These are phyloP conservation scores for Rhodotorula sp. DNA, from an alignment of 1,284 basidiomycete genomes.

Conservation along the genomic window DNA sequence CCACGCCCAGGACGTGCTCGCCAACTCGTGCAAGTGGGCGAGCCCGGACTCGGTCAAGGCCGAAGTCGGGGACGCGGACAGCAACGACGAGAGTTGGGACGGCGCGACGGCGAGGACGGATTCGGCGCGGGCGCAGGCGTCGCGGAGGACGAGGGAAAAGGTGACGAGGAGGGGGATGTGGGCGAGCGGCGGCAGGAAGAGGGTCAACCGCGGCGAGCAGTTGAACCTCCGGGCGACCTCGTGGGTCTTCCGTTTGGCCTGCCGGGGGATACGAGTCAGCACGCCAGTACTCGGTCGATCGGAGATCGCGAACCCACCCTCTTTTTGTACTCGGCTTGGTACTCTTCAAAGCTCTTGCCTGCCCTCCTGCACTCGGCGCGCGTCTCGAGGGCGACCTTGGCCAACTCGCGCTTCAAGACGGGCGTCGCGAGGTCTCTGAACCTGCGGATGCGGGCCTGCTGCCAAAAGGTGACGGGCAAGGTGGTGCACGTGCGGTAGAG, in stretches of 20 bases:
- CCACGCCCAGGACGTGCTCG: constrained; percentile 70
- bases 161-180: constrained; percentile 73
- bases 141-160: constrained; percentile 62
- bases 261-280: not conserved
- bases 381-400: constrained; percentile 49
- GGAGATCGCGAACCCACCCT: constrained; percentile 47
- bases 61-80: not conserved
- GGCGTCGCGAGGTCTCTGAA: constrained; percentile 70
- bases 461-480: constrained; percentile 78
- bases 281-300: not conserved
- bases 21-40: constrained; percentile 52
- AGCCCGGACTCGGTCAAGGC: constrained; percentile 50
- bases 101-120: constrained; percentile 18
- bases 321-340: constrained; percentile 49
- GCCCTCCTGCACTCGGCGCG: constrained; percentile 58
- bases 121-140: constrained; percentile 49
- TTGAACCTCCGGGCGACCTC: constrained; percentile 61
- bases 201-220: constrained; percentile 62
- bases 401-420: constrained; percentile 60
- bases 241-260: constrained; percentile 62
- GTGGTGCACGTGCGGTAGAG: constrained; percentile 64
- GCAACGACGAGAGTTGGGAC: constrained; percentile 49
- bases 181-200: constrained; percentile 62
- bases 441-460: constrained; percentile 63
- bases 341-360: constrained; percentile 59